phyloP scores from a whole-genome alignment of 2,329 filamentous ascomycete species.

The Coniochaeta pulveracea region DNA sequence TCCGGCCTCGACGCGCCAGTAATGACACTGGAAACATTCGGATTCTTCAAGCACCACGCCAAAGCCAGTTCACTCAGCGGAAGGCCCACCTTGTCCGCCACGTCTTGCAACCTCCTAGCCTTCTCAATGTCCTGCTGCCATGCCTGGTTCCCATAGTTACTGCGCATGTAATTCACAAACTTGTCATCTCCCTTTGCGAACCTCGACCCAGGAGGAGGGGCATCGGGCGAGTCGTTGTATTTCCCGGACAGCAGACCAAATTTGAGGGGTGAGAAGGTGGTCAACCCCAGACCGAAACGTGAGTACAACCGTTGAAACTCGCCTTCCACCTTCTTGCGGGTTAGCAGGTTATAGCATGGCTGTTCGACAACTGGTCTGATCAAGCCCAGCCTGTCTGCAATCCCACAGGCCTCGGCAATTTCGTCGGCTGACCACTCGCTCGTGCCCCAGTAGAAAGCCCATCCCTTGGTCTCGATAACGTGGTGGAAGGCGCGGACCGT shows the following conservation, averaged over 20 bases:
- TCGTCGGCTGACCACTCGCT: constrained; percentile 47
- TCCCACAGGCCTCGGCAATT: constrained; percentile 43
- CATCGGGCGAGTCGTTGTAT: constrained; percentile 50
- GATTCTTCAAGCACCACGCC: constrained; percentile 52
- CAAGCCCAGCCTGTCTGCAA: constrained; percentile 43
- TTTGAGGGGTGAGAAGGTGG: constrained; percentile 41
- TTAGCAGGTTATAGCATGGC: constrained; percentile 49
- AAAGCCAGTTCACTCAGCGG: constrained; percentile 44
- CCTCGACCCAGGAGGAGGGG: no score
- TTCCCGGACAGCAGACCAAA: constrained; percentile 49
- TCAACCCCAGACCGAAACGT: constrained; percentile 43
- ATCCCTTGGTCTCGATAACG: constrained; percentile 48
- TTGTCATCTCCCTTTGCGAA: constrained; percentile 44
- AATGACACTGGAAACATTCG: constrained; percentile 49
- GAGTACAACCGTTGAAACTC: constrained; percentile 47
- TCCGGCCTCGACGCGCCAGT: constrained; percentile 46
- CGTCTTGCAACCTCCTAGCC: constrained; percentile 46
- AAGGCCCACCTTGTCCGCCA: constrained; percentile 54
- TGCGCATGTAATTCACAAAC: constrained; percentile 42
- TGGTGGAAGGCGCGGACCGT: constrained; percentile 42
- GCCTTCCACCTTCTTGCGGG: constrained; percentile 45
- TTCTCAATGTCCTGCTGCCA: constrained; percentile 41
- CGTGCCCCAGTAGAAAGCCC: constrained; percentile 59
- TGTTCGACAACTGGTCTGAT: constrained; percentile 35
- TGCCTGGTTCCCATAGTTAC: constrained; percentile 38